phyloP scores from a whole-genome alignment of 352 stramenopile genomes.

The Peronospora belbahrii region DNA sequence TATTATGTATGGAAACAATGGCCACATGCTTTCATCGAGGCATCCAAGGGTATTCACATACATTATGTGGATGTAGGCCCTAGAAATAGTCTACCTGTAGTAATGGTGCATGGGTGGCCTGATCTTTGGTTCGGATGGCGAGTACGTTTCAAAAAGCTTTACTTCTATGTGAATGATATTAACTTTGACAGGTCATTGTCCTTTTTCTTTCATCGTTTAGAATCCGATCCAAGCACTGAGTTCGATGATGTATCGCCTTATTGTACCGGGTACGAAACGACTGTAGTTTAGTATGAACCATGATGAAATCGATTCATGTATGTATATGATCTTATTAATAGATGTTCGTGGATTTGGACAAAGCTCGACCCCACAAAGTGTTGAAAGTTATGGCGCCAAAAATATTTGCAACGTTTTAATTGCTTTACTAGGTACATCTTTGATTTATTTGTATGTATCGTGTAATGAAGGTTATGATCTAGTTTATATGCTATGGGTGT shows the following conservation, averaged over 20 bases:
- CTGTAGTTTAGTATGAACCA: too few relatives aligned
- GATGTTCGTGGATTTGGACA: constrained; percentile 50
- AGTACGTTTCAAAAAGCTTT: constrained; percentile 10
- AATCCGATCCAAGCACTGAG: constrained; percentile 46
- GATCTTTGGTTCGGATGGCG: constrained; percentile 73
- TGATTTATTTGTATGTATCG: too few relatives aligned
- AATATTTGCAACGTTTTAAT: constrained; percentile 36
- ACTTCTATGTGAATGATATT: neutral
- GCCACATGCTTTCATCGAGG: constrained; percentile 28
- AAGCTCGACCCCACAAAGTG: constrained; percentile 32
- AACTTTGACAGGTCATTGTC: too few relatives aligned
- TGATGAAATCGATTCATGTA: too few relatives aligned
- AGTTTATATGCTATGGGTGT: too few relatives aligned
- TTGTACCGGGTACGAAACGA: neutral
- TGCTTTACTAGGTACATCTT: constrained; percentile 27
- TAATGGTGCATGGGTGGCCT: constrained; percentile 69
- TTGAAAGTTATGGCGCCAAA: constrained; percentile 38
- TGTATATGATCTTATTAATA: constrained; percentile 23
- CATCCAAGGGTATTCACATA: constrained; percentile 27
- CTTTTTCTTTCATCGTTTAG: neutral
- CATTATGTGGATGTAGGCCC: constrained; percentile 59
- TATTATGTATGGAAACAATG: too few relatives aligned
- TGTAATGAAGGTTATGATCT: too few relatives aligned
- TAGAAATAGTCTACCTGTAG: constrained; percentile 35
- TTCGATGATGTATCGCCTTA: constrained; percentile 38